A percentile compares a stretch with the other conserved stretches of the same genome.
Evolutionary conservation across 129 eudicot genomes (phyloP).

Genomic region (Centaurea solstitialis): DNA sequence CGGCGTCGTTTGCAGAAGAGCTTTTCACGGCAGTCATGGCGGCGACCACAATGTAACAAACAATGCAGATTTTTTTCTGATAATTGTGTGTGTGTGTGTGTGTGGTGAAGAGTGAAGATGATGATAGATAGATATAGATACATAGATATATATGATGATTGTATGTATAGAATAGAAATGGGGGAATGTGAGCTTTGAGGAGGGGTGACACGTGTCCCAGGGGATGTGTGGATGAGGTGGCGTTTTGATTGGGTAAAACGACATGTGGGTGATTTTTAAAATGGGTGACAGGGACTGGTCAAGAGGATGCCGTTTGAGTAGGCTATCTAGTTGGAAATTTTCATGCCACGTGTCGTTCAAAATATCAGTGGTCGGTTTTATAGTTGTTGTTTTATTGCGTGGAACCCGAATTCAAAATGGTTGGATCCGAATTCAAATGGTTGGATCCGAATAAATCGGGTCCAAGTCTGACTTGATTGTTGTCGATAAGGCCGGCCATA

Average conservation of each 20-base stretch:
- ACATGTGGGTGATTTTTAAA: conserved; percentile 17
- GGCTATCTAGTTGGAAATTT: conserved; percentile 14
- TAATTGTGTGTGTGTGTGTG: not conserved
- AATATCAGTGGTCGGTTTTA: not conserved
- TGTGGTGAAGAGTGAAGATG: not conserved
- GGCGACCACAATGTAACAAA: not conserved
- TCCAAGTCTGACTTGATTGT: not conserved
- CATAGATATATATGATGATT: no score
- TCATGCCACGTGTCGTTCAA: conserved; percentile 14
- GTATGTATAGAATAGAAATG: no score
- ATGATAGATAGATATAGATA: no score
- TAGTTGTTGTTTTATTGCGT: not conserved
- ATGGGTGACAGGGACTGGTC: conserved; percentile 19
- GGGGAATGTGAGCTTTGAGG: not conserved
- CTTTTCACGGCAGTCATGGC: conserved; percentile 26
- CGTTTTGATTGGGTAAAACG: conserved; percentile 32
- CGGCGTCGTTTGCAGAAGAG: conserved; percentile 3
- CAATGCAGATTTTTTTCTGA: not conserved
- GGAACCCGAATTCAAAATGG: not conserved
- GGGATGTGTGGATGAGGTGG: conserved; percentile 20
- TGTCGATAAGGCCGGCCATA: not conserved
- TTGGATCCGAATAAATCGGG: not conserved
- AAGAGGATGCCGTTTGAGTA: conserved; percentile 22
- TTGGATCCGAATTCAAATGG: not conserved
- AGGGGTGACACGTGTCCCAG: conserved; percentile 26